These are phyloP conservation scores for Ichthyophthirius multifiliis DNA, from an alignment of 169 alveolate genomes.

Conservation along the genomic window DNA sequence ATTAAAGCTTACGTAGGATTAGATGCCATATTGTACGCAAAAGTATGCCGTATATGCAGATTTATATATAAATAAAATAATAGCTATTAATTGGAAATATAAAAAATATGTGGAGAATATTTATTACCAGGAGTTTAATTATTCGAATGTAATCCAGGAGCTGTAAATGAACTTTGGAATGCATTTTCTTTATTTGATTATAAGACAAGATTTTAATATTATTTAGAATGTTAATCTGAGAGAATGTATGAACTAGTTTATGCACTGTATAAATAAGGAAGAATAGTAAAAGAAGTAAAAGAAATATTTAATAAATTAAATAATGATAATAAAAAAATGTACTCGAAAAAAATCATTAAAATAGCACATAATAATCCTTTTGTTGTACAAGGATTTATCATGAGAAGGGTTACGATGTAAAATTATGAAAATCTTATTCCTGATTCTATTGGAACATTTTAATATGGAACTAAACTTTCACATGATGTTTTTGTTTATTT, in stretches of 20 bases:
- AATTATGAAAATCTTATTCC: slow-evolving; percentile 3
- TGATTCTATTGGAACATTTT: background rate
- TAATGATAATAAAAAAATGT: background rate
- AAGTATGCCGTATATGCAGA: background rate
- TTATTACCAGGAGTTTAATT: background rate
- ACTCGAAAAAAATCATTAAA: background rate
- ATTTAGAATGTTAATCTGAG: background rate
- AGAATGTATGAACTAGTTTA: background rate
- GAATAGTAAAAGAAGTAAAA: background rate
- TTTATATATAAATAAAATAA: background rate
- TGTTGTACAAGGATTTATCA: background rate
- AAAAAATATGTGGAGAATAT: background rate
- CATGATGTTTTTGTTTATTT: background rate
- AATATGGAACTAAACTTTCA: background rate
- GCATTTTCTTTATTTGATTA: background rate
- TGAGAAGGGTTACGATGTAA: background rate
- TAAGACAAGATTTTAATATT: background rate
- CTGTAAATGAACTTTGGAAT: slow-evolving; percentile 2
- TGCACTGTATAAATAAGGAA: background rate
- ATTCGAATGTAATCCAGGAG: background rate
- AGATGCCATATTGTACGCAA: background rate
- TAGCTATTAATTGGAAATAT: no score
- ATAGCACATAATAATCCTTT: background rate
- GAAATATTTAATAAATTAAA: background rate
- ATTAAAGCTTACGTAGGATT: background rate